Base-by-base conservation (phyloP, 345 rosid species). In the Mercurialis annua region DNA sequence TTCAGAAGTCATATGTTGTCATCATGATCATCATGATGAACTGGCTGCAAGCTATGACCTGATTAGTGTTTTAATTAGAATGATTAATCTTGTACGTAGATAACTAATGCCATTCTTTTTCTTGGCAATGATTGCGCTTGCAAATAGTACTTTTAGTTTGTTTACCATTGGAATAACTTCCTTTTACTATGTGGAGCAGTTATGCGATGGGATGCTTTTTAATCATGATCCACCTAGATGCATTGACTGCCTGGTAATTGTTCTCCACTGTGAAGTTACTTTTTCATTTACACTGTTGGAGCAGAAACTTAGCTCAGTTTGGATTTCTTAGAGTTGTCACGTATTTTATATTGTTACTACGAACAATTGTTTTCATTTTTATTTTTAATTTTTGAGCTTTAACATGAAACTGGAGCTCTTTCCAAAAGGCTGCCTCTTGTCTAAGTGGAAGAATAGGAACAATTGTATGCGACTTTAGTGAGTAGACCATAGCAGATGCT, bases 171-270 rank as follows among this genome's bases (percentile, higher is more conserved):
- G 69, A 20, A 64, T 75, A 70, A 62, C 71, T 57, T 26, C 54
- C 16, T 34, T 65, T 72, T 70, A 62, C 60, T 73, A 5, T 57
- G 38, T 80, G 84, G 90, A 69, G 78, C 98, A 95, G 99, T 90
- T 92, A 70, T 95, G 98, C 47, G 73, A 75, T 71, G 69, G 86
- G 72, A 82, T 95, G 93, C 73, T 90, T 72, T 95, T 95, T 85
- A 95, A 92, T 83, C 98, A 95, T 0, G 85, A 87, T 46, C 87
- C 81, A 17, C 99, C 99, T 62, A 81, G 73, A 83, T 95, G 99
- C 65, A 78, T 81, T 74, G 85, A 77, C 67, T 95, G 99, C 64
- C 67, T 60, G 84, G 99, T 95, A 85, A 82, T 72, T 46, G 70
- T 72, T 73, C 58, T 51, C 17, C 18, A 44, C 69, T 66, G 65